A percentile compares a stretch with the other conserved stretches of the same genome.
Evolutionary conservation across 2,329 filamentous ascomycete genomes (phyloP).

Genomic region (Pyricularia pennisetigena): DNA sequence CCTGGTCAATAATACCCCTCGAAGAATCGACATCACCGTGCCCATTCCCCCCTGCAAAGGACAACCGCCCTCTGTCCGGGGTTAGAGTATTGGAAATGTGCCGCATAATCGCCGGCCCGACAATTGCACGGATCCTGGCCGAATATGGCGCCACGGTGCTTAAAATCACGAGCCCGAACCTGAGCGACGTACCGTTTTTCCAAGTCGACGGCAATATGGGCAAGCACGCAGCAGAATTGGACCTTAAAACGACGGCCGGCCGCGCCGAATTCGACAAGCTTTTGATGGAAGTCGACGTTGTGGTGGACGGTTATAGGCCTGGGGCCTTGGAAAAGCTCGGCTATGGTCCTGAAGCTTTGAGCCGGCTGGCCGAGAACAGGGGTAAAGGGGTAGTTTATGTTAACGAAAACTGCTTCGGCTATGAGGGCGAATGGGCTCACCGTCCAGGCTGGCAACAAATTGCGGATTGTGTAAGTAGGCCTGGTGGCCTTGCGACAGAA

Average conservation of each 20-base stretch:
- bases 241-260: conserved; percentile 47
- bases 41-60: conserved; percentile 22
- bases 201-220: conserved; percentile 65
- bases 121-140: conserved; percentile 60
- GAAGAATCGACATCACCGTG: conserved; percentile 31
- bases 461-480: conserved; percentile 43
- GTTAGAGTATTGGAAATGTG: conserved; percentile 67
- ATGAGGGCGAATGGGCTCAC: conserved; percentile 50
- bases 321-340: conserved; percentile 54
- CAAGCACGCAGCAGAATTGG: conserved; percentile 55
- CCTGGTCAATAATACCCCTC: conserved; percentile 39
- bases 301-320: conserved; percentile 59
- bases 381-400: conserved; percentile 58
- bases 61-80: conserved; percentile 36
- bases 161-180: conserved; percentile 56
- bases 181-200: conserved; percentile 65
- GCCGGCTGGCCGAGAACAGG: conserved; percentile 39
- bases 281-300: conserved; percentile 51
- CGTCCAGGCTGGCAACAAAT: conserved; percentile 66
- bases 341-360: conserved; percentile 47
- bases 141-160: conserved; percentile 68
- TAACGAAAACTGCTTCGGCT: conserved; percentile 63
- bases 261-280: conserved; percentile 47
- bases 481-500: not conserved
- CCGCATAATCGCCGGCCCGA: conserved; percentile 67